Evolutionary conservation across 352 stramenopile genomes (phyloP), one percentile per base, ranked within the genome.

Genomic region (Globisporangium takayamanum): DNA sequence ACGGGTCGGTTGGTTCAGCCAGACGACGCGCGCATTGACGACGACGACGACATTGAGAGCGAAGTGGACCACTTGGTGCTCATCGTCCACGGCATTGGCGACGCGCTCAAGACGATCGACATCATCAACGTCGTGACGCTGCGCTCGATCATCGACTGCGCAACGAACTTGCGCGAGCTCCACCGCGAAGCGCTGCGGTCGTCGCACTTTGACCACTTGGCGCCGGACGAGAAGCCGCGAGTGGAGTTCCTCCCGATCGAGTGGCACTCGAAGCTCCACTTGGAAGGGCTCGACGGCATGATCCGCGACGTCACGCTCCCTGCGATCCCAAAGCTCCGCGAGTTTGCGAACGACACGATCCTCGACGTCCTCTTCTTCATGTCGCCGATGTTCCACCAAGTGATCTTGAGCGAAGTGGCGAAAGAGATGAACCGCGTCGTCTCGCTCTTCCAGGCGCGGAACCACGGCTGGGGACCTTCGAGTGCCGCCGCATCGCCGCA

Each of bases 321-420:
- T 10, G 83, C 83, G 7, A 98, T 98, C 63, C 92, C 92, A 4
- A 91, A 96, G 54, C 66, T 98, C 59, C 76, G 92, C 30, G 83
- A 96, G 51, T 89, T 98, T 64, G 88, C 88, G 15, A 98, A 98
- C 67, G 92, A 97, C 62, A 96, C 90, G 2, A 73, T 97, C 50
- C 68, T 97, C 46, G 90, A 97, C 59, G 84, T 96, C 25, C 72
- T 97, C 7, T 95, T 95, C 59, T 97, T 97, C 69, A 96, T 97
- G 89, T 95, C 81, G 52, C 87, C 88, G 22, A 74, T 92, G 47
- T 95, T 97, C 59, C 90, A 97, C 56, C 87, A 96, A 60, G 78
- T 95, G 22, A 97, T 97, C 56, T 60, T 97, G 51, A 80, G 96
- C 49, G 84, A 97, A 68, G 89, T 97, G n/a, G 78, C 84, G 1